Evolutionary conservation across 1,284 basidiomycete genomes (phyloP).

Genomic region (Ustilago vetiveriae): DNA sequence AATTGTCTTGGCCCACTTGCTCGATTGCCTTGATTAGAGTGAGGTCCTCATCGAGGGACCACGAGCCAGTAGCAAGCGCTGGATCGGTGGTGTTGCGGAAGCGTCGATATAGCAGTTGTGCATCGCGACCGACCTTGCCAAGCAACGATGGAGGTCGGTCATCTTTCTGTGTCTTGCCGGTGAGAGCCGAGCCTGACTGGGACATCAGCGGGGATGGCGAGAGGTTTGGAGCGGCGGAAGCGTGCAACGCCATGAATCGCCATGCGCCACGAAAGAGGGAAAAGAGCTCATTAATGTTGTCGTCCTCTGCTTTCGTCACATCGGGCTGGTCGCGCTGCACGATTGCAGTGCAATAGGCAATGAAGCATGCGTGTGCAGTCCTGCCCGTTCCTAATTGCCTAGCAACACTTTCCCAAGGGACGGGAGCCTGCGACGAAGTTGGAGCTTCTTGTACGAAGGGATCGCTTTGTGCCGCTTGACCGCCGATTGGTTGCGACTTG

Average conservation of each 20-base stretch:
- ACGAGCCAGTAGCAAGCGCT: constrained; percentile 27
- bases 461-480: neutral
- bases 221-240: constrained; percentile 6
- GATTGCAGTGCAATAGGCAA: constrained; percentile 20
- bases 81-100: constrained; percentile 38
- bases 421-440: neutral
- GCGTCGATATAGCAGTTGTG: constrained; percentile 23
- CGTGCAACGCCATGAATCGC: constrained; percentile 38
- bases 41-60: constrained; percentile 30
- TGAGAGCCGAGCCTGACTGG: neutral
- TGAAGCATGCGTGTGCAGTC: constrained; percentile 35
- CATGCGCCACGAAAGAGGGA: constrained; percentile 38
- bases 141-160: constrained; percentile 8
- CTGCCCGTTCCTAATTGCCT: constrained; percentile 15
- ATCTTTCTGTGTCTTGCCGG: neutral
- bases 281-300: constrained; percentile 25
- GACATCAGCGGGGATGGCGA: constrained; percentile 3
- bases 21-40: constrained; percentile 21
- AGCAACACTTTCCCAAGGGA: constrained; percentile 33
- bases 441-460: no score
- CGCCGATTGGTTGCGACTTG: neutral
- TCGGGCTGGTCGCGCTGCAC: constrained; percentile 32
- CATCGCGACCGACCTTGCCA: constrained; percentile 28
- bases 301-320: constrained; percentile 23
- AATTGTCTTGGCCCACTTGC: constrained; percentile 17